Evolutionary conservation across 495 filamentous ascomycete species (phyloP).

Genomic region (Cudoniella acicularis): DNA sequence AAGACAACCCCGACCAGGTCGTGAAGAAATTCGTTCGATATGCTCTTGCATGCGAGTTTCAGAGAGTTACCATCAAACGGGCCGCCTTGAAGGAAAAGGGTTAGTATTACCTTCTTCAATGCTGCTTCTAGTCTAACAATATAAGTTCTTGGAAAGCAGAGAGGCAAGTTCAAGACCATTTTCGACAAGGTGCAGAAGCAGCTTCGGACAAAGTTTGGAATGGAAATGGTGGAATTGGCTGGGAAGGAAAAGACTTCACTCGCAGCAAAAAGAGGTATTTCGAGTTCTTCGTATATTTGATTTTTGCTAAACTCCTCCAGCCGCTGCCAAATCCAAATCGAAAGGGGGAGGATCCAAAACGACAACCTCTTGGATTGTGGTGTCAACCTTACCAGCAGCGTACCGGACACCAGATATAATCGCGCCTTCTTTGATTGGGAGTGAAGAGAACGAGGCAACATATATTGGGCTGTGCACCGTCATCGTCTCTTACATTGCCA

Average conservation of each 20-base stretch:
- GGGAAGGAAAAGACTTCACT: constrained; percentile 71
- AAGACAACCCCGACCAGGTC: constrained; percentile 55
- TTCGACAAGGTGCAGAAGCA: constrained; percentile 62
- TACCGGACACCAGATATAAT: constrained; percentile 66
- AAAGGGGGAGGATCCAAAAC: constrained; percentile 33
- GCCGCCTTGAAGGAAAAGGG: constrained; percentile 76
- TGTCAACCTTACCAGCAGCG: constrained; percentile 58
- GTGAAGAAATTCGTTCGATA: constrained; percentile 91
- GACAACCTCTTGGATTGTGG: constrained; percentile 71
- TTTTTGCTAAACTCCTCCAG: constrained; percentile 1
- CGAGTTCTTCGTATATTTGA: constrained; percentile 27
- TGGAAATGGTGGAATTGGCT: constrained; percentile 25
- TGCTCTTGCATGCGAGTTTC: constrained; percentile 82
- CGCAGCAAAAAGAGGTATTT: constrained; percentile 68
- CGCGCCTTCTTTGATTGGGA: constrained; percentile 61
- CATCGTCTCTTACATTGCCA: constrained; percentile 68
- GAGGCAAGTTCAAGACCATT: constrained; percentile 62
- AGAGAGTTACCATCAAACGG: constrained; percentile 71
- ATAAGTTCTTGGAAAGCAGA: constrained; percentile 48
- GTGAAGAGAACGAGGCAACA: constrained; percentile 60
- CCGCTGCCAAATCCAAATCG: constrained; percentile 41
- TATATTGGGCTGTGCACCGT: constrained; percentile 81
- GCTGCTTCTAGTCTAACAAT: constrained; percentile 1
- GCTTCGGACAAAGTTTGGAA: constrained; percentile 23
- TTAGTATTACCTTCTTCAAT: constrained; percentile 17